These are phyloP conservation scores for Cenchrus fungigraminus DNA, from an alignment of 176 grass and related monocot genomes.

Conservation along the genomic window DNA sequence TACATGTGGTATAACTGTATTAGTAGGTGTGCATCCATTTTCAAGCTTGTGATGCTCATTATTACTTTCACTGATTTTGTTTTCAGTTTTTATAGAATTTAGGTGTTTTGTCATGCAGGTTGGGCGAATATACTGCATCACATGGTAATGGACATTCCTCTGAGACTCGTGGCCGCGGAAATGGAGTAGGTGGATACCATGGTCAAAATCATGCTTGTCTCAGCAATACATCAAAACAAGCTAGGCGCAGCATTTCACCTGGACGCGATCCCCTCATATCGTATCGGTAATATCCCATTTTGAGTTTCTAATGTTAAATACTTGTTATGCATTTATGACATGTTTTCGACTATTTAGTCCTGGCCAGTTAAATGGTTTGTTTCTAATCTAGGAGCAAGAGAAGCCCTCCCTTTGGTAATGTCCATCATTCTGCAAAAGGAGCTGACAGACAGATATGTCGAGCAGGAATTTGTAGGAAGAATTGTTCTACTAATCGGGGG, in stretches of 20 bases:
- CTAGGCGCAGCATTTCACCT: slow-evolving; percentile 12
- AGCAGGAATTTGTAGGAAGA: slow-evolving; percentile 15
- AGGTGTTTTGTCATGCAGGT: slow-evolving; percentile 19
- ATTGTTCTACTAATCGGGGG: slow-evolving; percentile 13
- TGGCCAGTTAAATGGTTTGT: slow-evolving; percentile 21
- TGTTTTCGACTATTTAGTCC: not conserved
- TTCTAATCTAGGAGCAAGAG: slow-evolving; percentile 35
- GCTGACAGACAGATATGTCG: not conserved
- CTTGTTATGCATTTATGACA: not conserved
- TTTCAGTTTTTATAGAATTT: not conserved
- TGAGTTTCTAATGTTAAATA: not conserved
- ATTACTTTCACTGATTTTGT: not conserved
- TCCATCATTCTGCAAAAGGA: slow-evolving; percentile 23
- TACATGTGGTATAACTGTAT: slow-evolving; percentile 13
- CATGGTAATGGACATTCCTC: slow-evolving; percentile 7
- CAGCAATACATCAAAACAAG: slow-evolving; percentile 2
- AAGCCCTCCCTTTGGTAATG: slow-evolving; percentile 1
- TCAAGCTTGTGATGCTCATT: not conserved
- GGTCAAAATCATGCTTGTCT: slow-evolving; percentile 9
- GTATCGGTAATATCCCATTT: not conserved
- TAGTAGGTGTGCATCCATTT: slow-evolving; percentile 16
- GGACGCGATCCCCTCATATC: not conserved
- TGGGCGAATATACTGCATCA: not conserved
- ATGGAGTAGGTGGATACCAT: not conserved
- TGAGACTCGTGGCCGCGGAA: slow-evolving; percentile 1